Evolutionary conservation across 495 filamentous ascomycete species (phyloP), one percentile per base, ranked within the genome.

Genomic region (Trichoderma erinaceum): DNA sequence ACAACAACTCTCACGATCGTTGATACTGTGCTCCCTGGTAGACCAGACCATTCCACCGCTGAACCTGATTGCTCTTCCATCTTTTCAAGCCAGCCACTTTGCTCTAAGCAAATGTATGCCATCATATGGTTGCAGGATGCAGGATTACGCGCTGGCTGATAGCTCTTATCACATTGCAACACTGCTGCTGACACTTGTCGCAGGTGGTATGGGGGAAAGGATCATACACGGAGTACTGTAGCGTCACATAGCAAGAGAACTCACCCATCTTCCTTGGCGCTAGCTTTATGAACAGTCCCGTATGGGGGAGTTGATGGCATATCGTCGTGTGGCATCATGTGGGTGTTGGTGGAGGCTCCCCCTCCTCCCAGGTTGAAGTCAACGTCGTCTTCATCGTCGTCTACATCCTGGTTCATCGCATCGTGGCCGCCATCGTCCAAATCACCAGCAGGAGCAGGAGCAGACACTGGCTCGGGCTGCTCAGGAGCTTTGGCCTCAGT

Each of bases 251-350:
- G 32, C 56, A 61, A 32, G 56, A 25, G 27, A 61, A 93, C 96
- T 97, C 89, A 99, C 95, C 95, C 95, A 76, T 99, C 95, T 87
- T 99, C 95, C 79, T 98, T 98, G 65, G 96, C 92, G 72, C 92
- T 79, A 74, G 90, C 74, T 77, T 87, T 74, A 75, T 79, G 75
- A 32, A 73, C 69, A n/a, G 74, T 72, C 58, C 75, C 75, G 65
- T 75, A 78, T 8, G 64, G 48, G 2, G 73, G 50, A 64, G 72
- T 61, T 4, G 56, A 18, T 5, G 56, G 56, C 56, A 32, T 32
- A 25, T 61, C 56, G 12, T 61, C 56, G 13, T 61, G 56, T 25
- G 56, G 56, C 23, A 29, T 61, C 56, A 32, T 10, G 27, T 61
- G 29, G 56, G 56, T 61, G 16, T 29, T 61, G 56, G 8, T 61